phyloP scores from a whole-genome alignment of 805 yeast species.

The Kodamaea fukazawae region DNA sequence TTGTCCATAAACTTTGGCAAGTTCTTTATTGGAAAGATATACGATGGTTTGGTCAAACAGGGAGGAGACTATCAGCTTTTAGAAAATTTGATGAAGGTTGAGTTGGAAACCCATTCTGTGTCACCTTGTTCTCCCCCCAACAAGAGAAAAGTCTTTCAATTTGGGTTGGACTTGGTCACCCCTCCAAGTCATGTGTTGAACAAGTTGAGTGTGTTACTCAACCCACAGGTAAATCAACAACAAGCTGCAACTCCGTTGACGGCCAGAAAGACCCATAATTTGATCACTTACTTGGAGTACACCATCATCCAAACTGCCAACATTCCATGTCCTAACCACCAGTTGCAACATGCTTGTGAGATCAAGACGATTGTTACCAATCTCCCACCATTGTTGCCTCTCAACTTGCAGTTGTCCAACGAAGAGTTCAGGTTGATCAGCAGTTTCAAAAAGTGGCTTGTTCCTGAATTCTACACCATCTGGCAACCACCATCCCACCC shows the following conservation, averaged over 20 bases:
- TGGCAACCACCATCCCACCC: conserved; percentile 6
- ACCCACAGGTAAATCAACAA: conserved; percentile 13
- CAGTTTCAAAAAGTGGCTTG: conserved; percentile 54
- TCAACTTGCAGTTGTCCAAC: conserved; percentile 55
- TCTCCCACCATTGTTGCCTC: conserved; percentile 62
- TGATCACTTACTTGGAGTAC: conserved; percentile 56
- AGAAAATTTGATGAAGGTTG: conserved; percentile 40
- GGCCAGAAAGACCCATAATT: conserved; percentile 14
- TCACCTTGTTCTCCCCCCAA: conserved; percentile 31
- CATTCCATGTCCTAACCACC: conserved; percentile 49
- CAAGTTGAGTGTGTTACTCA: conserved; percentile 18
- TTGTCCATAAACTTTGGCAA: conserved; percentile 55
- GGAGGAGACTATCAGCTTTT: conserved; percentile 13
- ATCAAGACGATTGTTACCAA: conserved; percentile 48
- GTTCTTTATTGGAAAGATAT: conserved; percentile 53
- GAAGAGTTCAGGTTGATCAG: conserved; percentile 55
- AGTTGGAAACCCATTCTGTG: conserved; percentile 40
- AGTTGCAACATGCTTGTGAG: conserved; percentile 42
- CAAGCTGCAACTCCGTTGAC: conserved; percentile 15
- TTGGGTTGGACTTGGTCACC: conserved; percentile 44
- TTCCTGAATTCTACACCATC: conserved; percentile 52
- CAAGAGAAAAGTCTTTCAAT: conserved; percentile 31
- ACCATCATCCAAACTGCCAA: conserved; percentile 53
- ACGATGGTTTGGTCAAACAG: conserved; percentile 46
- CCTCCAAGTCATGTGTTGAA: conserved; percentile 30